Percentiles rank a stretch among this genome's conserved stretches.
Conservation (phyloP, 2,329 filamentous ascomycete genomes). For the Fusarium illudens region DNA sequence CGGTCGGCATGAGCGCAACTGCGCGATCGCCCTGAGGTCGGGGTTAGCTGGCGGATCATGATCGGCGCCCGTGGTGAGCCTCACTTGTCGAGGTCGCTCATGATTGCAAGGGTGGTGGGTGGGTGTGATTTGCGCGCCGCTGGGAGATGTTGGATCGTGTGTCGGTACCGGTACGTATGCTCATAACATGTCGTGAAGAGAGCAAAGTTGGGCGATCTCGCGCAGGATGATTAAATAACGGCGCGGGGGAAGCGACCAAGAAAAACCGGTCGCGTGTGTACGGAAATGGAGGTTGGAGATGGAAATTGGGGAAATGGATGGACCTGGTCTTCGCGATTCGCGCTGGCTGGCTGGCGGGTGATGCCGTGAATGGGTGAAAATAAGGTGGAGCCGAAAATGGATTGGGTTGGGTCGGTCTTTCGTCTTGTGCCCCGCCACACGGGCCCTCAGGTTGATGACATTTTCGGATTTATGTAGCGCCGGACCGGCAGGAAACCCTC, state of each 20-base stretch:
- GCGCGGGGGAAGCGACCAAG: neutral
- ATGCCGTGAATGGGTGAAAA: conserved; percentile 9
- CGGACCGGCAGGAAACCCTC: conserved; percentile 12
- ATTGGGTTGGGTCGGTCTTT: neutral
- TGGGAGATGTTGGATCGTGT: conserved; percentile 17
- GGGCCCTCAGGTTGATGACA: neutral
- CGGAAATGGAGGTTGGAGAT: no score
- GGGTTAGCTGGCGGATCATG: conserved; percentile 18
- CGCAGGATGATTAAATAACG: neutral
- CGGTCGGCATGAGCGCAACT: conserved; percentile 92
- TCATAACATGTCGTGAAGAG: conserved; percentile 41
- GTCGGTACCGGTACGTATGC: conserved; percentile 2
- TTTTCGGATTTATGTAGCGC: conserved; percentile 29
- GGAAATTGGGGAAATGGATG: conserved; percentile 20
- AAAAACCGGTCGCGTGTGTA: conserved; percentile 13
- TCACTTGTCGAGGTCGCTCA: conserved; percentile 96
- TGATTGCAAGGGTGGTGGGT: conserved; percentile 52
- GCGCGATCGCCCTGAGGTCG: conserved; percentile 81
- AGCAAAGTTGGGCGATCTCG: conserved; percentile 1
- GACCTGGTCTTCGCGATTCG: conserved; percentile 28
- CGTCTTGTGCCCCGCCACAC: neutral
- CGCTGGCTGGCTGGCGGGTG: conserved; percentile 11
- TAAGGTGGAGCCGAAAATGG: neutral
- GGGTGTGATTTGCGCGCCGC: conserved; percentile 36
- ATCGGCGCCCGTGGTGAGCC: conserved; percentile 31